Evolutionary conservation across 2,329 filamentous ascomycete species (phyloP).

Genomic region (Hypoxylon sp.): DNA sequence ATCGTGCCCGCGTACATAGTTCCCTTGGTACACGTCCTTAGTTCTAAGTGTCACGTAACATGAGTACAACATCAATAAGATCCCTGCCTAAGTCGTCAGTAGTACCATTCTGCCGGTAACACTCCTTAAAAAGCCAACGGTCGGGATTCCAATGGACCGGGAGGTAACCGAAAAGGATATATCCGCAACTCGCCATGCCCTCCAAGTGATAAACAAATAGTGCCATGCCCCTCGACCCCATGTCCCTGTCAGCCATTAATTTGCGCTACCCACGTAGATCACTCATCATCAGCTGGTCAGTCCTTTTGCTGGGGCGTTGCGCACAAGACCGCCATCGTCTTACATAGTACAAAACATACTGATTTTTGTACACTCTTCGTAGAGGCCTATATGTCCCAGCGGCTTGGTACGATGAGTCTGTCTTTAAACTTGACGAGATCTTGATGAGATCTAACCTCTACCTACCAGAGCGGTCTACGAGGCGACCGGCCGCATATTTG

Average conservation of each 20-base stretch:
- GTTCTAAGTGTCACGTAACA: constrained; percentile 1
- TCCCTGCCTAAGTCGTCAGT: constrained; percentile 20
- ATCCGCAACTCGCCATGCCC: constrained; percentile 8
- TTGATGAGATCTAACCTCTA: constrained; percentile 13
- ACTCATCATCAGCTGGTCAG: neutral
- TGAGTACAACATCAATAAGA: constrained; percentile 6
- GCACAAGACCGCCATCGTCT: neutral
- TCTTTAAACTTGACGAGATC: constrained; percentile 3
- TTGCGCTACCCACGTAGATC: constrained; percentile 15
- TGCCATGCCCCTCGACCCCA: constrained; percentile 7
- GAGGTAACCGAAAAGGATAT: constrained; percentile 29
- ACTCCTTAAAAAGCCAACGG: constrained; percentile 35
- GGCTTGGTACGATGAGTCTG: constrained; percentile 10
- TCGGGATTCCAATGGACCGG: constrained; percentile 36
- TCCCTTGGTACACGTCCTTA: constrained; percentile 6
- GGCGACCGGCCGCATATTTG: constrained; percentile 28
- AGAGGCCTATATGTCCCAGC: constrained; percentile 21
- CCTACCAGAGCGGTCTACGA: constrained; percentile 27
- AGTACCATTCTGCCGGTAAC: constrained; percentile 37
- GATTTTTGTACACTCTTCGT: constrained; percentile 1
- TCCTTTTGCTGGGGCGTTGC: constrained; percentile 6
- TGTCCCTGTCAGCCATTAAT: constrained; percentile 21
- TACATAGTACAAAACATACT: constrained; percentile 9
- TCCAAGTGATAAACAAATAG: constrained; percentile 7
- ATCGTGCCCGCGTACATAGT: constrained; percentile 8